Percentiles rank a stretch among this genome's conserved stretches.
Conservation (phyloP, 306 rosid genomes). For the Castanea crenata region DNA sequence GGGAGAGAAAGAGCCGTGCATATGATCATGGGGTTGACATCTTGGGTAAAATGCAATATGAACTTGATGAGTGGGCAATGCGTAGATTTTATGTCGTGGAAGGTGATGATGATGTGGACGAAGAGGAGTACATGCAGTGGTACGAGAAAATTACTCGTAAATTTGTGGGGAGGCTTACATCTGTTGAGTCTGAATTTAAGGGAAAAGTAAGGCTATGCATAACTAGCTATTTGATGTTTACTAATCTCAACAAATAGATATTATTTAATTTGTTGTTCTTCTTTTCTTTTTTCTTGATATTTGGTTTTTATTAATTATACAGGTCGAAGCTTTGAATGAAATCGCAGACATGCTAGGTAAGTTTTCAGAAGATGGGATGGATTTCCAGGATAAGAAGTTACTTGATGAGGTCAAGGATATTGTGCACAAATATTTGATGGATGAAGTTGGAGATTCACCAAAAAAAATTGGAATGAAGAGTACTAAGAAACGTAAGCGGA, state of each 20-base stretch:
- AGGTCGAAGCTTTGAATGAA: constrained; percentile 71
- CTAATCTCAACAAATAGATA: constrained; percentile 9
- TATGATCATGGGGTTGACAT: constrained; percentile 60
- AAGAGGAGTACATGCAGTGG: constrained; percentile 59
- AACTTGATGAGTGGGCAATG: constrained; percentile 63
- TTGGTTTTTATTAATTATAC: constrained; percentile 9
- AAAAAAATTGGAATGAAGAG: constrained; percentile 50
- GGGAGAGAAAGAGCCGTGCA: constrained; percentile 73
- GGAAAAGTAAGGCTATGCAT: constrained; percentile 47
- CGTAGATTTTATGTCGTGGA: constrained; percentile 40
- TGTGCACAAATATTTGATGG: constrained; percentile 56
- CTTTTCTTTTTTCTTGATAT: background rate
- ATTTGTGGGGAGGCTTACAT: constrained; percentile 62
- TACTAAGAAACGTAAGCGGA: constrained; percentile 54
- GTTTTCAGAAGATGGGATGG: constrained; percentile 60
- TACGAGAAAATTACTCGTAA: constrained; percentile 61
- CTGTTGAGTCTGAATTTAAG: constrained; percentile 78
- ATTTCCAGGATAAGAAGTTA: constrained; percentile 49
- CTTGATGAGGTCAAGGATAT: constrained; percentile 58
- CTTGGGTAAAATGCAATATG: constrained; percentile 48
- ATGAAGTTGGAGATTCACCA: constrained; percentile 53
- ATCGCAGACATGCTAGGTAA: constrained; percentile 60
- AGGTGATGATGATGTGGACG: constrained; percentile 36
- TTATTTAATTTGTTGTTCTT: background rate
- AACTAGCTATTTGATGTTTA: background rate